Percentiles rank a stretch among this genome's conserved stretches.
Evolutionary conservation across 2,329 filamentous ascomycete genomes (phyloP).

Genomic region (Cadophora luteo-olivacea): DNA sequence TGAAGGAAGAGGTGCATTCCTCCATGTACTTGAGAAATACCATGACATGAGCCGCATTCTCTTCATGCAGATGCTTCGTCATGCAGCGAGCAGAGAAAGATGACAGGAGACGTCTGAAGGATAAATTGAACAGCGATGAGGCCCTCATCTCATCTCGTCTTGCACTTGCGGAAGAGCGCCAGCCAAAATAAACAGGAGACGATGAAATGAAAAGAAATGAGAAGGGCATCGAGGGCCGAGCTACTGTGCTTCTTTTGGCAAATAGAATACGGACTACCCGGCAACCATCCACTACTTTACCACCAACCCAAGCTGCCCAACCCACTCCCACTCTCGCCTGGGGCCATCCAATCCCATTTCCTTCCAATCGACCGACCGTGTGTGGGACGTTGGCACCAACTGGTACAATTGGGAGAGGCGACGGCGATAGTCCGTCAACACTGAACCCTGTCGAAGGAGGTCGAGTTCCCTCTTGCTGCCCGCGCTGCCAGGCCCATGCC

Average conservation of each 20-base stretch:
- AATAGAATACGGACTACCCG: conserved; percentile 11
- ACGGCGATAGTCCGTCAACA: conserved; percentile 8
- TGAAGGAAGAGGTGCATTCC: background rate
- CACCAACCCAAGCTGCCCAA: conserved; percentile 1
- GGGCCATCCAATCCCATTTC: conserved; percentile 9
- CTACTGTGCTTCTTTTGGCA: conserved; percentile 11
- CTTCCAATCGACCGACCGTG: conserved; percentile 9
- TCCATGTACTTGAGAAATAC: background rate
- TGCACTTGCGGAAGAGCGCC: conserved; percentile 1
- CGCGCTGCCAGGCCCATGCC: background rate
- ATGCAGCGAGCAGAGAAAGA: background rate
- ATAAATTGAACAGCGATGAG: too few species aligned
- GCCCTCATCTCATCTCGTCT: background rate
- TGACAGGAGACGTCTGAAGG: background rate
- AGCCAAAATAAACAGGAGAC: background rate
- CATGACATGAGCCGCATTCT: background rate
- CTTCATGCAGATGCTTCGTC: background rate
- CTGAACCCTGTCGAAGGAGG: conserved; percentile 13
- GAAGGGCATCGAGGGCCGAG: conserved; percentile 10
- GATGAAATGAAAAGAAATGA: conserved; percentile 7
- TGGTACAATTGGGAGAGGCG: conserved; percentile 7
- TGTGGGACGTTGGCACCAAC: conserved; percentile 2
- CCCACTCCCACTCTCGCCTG: conserved; percentile 12
- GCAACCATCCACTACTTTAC: background rate
- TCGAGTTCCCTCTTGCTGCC: background rate